phyloP scores from a whole-genome alignment of 1,139 yeast species.

The Scheffersomyces cryptocercus region DNA sequence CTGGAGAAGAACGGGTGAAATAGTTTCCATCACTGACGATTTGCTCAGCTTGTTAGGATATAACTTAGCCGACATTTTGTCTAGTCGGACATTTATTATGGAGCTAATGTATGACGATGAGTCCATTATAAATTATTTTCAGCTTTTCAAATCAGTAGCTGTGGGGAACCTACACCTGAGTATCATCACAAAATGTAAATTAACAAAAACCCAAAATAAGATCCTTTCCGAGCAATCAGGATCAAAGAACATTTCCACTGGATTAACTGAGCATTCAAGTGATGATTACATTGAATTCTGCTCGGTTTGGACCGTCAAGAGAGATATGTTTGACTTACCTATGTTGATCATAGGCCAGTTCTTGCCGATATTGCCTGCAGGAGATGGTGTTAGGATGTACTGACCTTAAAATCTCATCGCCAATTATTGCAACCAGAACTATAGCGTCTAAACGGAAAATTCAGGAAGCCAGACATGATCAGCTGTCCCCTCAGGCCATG shows the following conservation, averaged over 20 bases:
- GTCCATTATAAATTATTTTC: slow-evolving; percentile 44
- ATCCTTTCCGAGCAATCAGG: slow-evolving; percentile 2
- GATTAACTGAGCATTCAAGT: slow-evolving; percentile 15
- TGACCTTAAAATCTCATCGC: slow-evolving; percentile 8
- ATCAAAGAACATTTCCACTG: slow-evolving; percentile 4
- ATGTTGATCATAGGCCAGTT: slow-evolving; percentile 51
- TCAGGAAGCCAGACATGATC: too few species aligned
- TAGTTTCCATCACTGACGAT: slow-evolving; percentile 70
- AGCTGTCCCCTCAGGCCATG: too few species aligned
- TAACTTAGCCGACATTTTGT: slow-evolving; percentile 45
- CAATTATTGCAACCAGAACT: too few species aligned
- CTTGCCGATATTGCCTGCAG: slow-evolving; percentile 46
- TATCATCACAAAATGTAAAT: slow-evolving; percentile 48
- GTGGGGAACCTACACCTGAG: slow-evolving; percentile 53
- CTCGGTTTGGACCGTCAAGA: slow-evolving; percentile 66
- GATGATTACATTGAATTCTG: slow-evolving; percentile 49
- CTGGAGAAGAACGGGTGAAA: slow-evolving; percentile 79
- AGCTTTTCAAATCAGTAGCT: slow-evolving; percentile 49
- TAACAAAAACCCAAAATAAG: slow-evolving; percentile 31
- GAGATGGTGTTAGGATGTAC: slow-evolving; percentile 38
- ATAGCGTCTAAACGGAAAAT: too few species aligned
- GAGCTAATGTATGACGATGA: slow-evolving; percentile 53
- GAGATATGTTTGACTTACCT: slow-evolving; percentile 90
- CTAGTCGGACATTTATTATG: slow-evolving; percentile 54
- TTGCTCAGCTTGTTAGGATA: slow-evolving; percentile 64